A percentile compares a stretch with the other conserved stretches of the same genome.
Conservation (phyloP, 2,329 filamentous ascomycete species). For the Cryphonectria japonica region DNA sequence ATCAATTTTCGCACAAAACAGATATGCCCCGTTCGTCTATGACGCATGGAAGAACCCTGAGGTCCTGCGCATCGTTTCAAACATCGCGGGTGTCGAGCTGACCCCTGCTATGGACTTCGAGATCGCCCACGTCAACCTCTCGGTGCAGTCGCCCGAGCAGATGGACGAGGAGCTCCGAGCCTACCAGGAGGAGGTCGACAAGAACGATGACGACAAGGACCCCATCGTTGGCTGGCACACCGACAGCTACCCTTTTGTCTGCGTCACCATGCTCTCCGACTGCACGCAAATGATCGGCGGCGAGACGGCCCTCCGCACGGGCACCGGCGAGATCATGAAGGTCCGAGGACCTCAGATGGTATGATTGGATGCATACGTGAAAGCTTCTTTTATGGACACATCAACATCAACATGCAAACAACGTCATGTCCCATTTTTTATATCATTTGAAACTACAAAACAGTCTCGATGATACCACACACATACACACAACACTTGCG, state of each 20-base stretch:
- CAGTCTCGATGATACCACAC: not conserved
- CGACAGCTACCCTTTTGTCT: constrained; percentile 71
- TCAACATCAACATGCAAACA: not conserved
- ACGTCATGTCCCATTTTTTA: not conserved
- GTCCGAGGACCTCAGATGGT: constrained; percentile 64
- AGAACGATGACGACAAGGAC: constrained; percentile 54
- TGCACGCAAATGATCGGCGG: constrained; percentile 66
- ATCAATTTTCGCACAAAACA: not conserved
- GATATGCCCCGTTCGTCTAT: constrained; percentile 66
- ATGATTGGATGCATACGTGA: constrained; percentile 33
- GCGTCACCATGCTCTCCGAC: constrained; percentile 69
- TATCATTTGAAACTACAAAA: not conserved
- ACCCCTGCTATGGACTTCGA: constrained; percentile 58
- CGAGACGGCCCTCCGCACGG: constrained; percentile 63
- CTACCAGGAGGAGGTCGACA: constrained; percentile 49
- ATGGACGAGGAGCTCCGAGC: constrained; percentile 47
- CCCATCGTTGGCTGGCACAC: constrained; percentile 66
- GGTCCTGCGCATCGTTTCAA: constrained; percentile 51
- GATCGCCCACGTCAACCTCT: constrained; percentile 59
- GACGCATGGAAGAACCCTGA: constrained; percentile 49
- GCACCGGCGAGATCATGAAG: constrained; percentile 57
- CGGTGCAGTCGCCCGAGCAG: constrained; percentile 52
- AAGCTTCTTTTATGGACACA: not conserved
- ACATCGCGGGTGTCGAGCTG: constrained; percentile 59
- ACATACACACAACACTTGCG: constrained; percentile 14